Conservation (phyloP, 169 alveolate species). For the Eimeria tenella region DNA sequence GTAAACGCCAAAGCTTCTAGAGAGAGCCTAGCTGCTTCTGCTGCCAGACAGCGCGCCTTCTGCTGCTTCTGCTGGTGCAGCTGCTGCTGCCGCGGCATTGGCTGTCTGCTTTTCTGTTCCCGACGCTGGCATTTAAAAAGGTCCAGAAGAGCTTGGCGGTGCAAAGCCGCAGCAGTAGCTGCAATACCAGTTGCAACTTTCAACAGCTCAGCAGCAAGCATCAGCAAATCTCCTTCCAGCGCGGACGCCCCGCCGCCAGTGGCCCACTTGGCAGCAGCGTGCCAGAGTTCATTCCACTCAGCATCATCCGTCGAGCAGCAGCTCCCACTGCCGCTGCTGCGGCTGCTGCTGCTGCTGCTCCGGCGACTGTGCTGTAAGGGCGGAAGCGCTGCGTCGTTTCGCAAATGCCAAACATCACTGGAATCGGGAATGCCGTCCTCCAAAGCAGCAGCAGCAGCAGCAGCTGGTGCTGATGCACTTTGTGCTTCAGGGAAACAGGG, state of each 20-base stretch:
- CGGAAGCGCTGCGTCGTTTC: neutral
- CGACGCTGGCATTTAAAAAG: neutral
- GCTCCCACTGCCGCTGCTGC: neutral
- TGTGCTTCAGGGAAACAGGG: neutral
- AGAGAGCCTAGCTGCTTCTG: constrained; percentile 9
- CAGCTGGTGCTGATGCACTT: neutral
- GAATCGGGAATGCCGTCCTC: neutral
- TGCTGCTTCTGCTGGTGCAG: neutral
- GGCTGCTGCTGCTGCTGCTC: constrained; percentile 21
- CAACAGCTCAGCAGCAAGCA: constrained; percentile 57
- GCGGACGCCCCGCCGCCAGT: constrained; percentile 14
- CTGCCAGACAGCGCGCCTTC: constrained; percentile 39
- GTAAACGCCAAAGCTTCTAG: constrained; percentile 39
- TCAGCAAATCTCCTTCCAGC: constrained; percentile 19
- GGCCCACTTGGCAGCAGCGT: constrained; percentile 13
- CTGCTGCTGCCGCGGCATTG: constrained; percentile 5
- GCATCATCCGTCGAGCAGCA: neutral
- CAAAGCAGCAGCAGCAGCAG: constrained; percentile 13
- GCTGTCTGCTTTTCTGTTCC: neutral
- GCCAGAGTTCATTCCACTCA: constrained; percentile 18
- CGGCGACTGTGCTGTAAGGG: neutral
- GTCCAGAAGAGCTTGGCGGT: constrained; percentile 10
- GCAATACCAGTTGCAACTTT: constrained; percentile 43
- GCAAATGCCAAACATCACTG: too few species aligned
- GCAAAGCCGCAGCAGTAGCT: neutral